Evolutionary conservation across 441 rosid species (phyloP).

Genomic region (Croton laevigatus): DNA sequence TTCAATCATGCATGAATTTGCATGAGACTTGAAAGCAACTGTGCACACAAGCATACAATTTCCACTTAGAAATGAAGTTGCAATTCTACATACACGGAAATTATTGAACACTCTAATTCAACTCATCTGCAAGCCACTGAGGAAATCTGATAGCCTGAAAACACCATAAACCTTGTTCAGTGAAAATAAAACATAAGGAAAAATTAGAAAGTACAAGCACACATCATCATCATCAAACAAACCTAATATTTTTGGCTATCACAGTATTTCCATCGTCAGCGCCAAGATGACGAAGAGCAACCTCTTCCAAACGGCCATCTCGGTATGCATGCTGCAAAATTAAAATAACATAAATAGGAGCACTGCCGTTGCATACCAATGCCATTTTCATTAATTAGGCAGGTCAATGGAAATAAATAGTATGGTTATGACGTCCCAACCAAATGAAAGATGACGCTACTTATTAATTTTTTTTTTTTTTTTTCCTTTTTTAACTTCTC

Average conservation of each 20-base stretch:
- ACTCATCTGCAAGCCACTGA: conserved; percentile 52
- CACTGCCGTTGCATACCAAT: not conserved
- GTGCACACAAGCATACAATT: not conserved
- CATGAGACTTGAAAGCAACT: not conserved
- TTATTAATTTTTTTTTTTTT: no score
- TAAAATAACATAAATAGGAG: conserved; percentile 25
- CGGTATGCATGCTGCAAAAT: conserved; percentile 65
- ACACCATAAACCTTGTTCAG: not conserved
- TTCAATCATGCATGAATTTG: not conserved
- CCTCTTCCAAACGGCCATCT: conserved; percentile 79
- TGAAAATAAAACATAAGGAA: not conserved
- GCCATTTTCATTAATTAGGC: no score
- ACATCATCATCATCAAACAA: not conserved
- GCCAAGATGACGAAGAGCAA: conserved; percentile 61
- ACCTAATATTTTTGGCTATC: conserved; percentile 69
- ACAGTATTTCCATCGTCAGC: conserved; percentile 62
- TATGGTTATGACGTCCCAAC: not conserved
- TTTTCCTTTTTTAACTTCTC: not conserved
- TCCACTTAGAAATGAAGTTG: not conserved
- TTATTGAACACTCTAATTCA: conserved; percentile 26
- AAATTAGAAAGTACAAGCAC: not conserved
- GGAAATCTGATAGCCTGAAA: conserved; percentile 73
- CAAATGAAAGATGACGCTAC: not conserved
- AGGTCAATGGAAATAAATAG: not conserved
- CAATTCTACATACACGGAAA: conserved; percentile 35